Evolutionary conservation across 345 rosid genomes (phyloP), one percentile per base, ranked within the genome.

Genomic region (Rhodamnia argentea): DNA sequence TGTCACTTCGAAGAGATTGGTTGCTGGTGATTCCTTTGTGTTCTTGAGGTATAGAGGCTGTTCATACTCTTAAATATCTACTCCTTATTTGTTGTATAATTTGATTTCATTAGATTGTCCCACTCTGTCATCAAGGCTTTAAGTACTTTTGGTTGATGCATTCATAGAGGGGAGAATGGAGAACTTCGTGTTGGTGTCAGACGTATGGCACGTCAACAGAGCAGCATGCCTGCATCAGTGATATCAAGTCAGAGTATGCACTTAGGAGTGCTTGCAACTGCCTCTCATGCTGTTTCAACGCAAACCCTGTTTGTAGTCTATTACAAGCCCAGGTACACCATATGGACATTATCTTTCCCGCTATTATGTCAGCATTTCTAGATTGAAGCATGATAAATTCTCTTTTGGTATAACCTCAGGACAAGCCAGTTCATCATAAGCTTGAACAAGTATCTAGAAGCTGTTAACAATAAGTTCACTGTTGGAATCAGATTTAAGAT

Each of bases 181-280:
- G 95, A 94, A 88, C 84, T 97, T 74, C 94, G 95, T 15, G 98
- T 97, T 85, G 99, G 99, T 37, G 94, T 93, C 88, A 92, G 96
- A 52, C 95, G 93, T 88, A 90, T 91, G 81, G 90, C 93, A 89
- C 90, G 90, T 16, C 98, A 93, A 86, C 96, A 92, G 86, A 91
- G 89, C 86, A 92, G 90, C 90, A 94, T 94, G 96, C 95, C 98
- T 11, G 88, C 96, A 9, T 95, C 99, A 23, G 97, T 96, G 87
- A 95, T 97, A 88, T 96, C 99, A 76, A 93, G 98, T 85, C 99
- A 94, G 88, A 96, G 96, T 93, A 96, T 97, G 98, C 99, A 96
- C 89, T 87, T 96, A 12, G 99, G 99, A 55, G 98, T 96, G 88
- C 96, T 96, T 88, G 98, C 99, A 76, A 96, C 97, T 83, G 99